Evolutionary conservation across 345 rosid species (phyloP).

Genomic region (Murraya paniculata): DNA sequence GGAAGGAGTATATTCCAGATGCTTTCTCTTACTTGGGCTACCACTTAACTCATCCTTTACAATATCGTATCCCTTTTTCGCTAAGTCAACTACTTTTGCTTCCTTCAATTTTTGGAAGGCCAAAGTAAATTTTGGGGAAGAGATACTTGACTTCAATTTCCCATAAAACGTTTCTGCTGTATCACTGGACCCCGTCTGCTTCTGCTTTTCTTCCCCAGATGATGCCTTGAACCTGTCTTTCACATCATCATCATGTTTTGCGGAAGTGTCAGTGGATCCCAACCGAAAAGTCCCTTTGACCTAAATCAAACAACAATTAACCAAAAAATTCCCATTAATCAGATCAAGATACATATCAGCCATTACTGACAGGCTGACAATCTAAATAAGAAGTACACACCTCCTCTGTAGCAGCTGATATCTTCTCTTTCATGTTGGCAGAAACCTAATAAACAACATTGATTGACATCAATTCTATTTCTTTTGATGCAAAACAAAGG

Average conservation of each 20-base stretch:
- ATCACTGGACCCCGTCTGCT: slow-evolving; percentile 44
- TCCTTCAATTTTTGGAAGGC: slow-evolving; percentile 68
- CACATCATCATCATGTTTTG: slow-evolving; percentile 32
- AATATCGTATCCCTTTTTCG: slow-evolving; percentile 84
- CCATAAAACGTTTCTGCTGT: slow-evolving; percentile 58
- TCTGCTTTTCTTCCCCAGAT: slow-evolving; percentile 43
- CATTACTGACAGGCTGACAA: slow-evolving; percentile 11
- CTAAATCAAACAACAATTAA: slow-evolving; percentile 33
- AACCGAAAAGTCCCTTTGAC: slow-evolving; percentile 66
- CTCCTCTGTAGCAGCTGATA: slow-evolving; percentile 88
- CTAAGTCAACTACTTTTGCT: slow-evolving; percentile 65
- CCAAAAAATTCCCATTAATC: background rate
- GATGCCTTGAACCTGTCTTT: slow-evolving; percentile 40
- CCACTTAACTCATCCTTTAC: slow-evolving; percentile 84
- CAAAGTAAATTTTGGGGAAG: slow-evolving; percentile 60
- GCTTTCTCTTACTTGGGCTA: slow-evolving; percentile 64
- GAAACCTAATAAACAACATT: slow-evolving; percentile 60
- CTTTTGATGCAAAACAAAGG: background rate
- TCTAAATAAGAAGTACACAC: slow-evolving; percentile 29
- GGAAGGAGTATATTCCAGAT: slow-evolving; percentile 72
- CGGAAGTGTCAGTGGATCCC: slow-evolving; percentile 43
- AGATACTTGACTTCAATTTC: slow-evolving; percentile 57
- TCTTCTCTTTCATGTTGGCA: slow-evolving; percentile 65
- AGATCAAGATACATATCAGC: background rate
- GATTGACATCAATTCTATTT: background rate